Evolutionary conservation across 1,284 basidiomycete species (phyloP).

Genomic region (Sutorius eximius): DNA sequence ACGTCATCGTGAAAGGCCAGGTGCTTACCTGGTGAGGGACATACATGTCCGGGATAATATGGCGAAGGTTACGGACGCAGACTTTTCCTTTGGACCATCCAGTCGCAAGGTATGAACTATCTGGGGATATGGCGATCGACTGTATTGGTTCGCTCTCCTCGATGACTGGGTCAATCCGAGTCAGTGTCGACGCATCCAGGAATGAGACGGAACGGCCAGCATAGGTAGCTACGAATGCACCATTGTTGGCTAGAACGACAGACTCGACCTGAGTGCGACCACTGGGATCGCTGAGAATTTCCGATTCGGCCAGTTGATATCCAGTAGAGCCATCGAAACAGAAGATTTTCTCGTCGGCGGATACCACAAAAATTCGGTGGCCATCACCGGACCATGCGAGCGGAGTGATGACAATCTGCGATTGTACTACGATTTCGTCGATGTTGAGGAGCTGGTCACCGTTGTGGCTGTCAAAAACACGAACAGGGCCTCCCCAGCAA

Average conservation of each 20-base stretch:
- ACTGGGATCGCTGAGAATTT: neutral
- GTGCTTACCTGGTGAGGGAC: neutral
- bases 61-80: neutral
- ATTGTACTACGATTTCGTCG: neutral
- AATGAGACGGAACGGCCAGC: neutral
- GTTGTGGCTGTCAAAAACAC: neutral
- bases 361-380: neutral
- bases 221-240: neutral
- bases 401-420: neutral
- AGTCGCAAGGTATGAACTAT: neutral
- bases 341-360: neutral
- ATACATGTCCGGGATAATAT: neutral
- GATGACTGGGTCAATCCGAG: neutral
- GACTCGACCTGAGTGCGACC: neutral
- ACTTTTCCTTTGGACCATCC: neutral
- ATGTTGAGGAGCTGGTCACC: neutral
- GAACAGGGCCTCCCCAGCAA: neutral
- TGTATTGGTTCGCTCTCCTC: neutral
- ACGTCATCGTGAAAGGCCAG: neutral
- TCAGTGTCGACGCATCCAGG: neutral
- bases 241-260: neutral
- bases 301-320: neutral
- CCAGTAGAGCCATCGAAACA: neutral
- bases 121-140: neutral
- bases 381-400: neutral